phyloP scores from a whole-genome alignment of 2,329 filamentous ascomycete species.

The Myrmaecium sp. region DNA sequence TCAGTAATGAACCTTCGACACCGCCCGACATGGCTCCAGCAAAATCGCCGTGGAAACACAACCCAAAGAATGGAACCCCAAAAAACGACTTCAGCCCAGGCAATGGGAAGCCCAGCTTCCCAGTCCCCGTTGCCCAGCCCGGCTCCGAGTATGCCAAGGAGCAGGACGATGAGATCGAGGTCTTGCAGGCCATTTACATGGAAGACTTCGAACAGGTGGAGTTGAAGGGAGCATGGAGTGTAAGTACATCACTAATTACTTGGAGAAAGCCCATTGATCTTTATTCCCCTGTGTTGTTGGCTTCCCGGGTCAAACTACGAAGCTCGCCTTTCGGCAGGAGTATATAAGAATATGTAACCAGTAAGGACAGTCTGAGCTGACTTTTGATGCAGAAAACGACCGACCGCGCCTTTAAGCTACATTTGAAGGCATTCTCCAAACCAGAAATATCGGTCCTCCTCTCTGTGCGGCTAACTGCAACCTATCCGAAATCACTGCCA shows the following conservation, averaged over 20 bases:
- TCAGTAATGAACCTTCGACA: conserved; percentile 15
- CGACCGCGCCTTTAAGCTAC: conserved; percentile 66
- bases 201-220: conserved; percentile 71
- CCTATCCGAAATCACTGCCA: conserved; percentile 75
- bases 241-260: conserved; percentile 32
- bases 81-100: conserved; percentile 11
- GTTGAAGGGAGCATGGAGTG: conserved; percentile 68
- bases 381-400: conserved; percentile 47
- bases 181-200: conserved; percentile 71
- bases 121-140: conserved; percentile 9
- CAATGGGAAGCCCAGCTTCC: conserved; percentile 7
- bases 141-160: conserved; percentile 55
- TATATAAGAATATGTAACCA: conserved; percentile 3
- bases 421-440: conserved; percentile 56
- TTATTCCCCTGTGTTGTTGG: no score
- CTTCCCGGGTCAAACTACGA: no score
- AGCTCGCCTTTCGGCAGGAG: conserved; percentile 5
- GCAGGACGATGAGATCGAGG: conserved; percentile 77
- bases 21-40: conserved; percentile 28
- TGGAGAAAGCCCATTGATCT: no score
- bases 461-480: conserved; percentile 69
- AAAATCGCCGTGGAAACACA: conserved; percentile 27
- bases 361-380: conserved; percentile 1
- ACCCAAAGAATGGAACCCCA: conserved; percentile 16
- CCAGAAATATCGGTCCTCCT: conserved; percentile 54